Evolutionary conservation across 345 rosid genomes (phyloP).

Genomic region (Pistacia integerrima): DNA sequence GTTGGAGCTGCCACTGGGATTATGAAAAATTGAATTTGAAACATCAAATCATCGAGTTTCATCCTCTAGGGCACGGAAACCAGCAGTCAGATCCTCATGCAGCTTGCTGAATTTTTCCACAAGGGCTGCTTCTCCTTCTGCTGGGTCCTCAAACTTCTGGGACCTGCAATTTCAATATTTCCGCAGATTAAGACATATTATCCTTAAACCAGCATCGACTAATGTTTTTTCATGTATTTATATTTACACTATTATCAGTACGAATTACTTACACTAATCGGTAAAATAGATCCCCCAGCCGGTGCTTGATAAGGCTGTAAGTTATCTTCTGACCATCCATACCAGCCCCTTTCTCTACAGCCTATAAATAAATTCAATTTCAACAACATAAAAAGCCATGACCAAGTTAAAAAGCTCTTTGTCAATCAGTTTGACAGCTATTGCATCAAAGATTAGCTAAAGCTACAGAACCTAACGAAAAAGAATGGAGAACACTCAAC

Average conservation of each 20-base stretch:
- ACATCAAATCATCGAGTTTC: slow-evolving; percentile 70
- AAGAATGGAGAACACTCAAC: not conserved
- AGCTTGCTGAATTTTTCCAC: slow-evolving; percentile 85
- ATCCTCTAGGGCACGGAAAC: slow-evolving; percentile 96
- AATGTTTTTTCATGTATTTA: not conserved
- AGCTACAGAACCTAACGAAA: not conserved
- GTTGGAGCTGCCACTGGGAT: slow-evolving; percentile 11
- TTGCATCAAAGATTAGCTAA: not conserved
- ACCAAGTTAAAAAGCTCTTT: not conserved
- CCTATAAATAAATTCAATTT: slow-evolving; percentile 39
- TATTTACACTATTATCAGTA: not conserved
- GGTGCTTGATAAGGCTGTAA: slow-evolving; percentile 90
- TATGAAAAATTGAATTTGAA: not conserved
- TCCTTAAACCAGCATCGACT: not conserved
- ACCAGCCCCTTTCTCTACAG: slow-evolving; percentile 96
- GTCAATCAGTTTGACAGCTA: not conserved
- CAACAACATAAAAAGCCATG: not conserved
- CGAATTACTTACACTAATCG: slow-evolving; percentile 70
- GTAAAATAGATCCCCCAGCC: slow-evolving; percentile 96
- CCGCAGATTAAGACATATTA: slow-evolving; percentile 6
- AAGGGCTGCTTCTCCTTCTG: slow-evolving; percentile 89
- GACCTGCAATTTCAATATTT: slow-evolving; percentile 54
- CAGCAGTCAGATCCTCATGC: slow-evolving; percentile 83
- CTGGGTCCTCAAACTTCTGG: slow-evolving; percentile 98
- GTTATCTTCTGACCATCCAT: slow-evolving; percentile 99